Percentiles rank a stretch among this genome's conserved stretches.
These are phyloP conservation scores for Colletotrichum tropicale DNA, from an alignment of 2,329 filamentous ascomycete species.

Conservation along the genomic window DNA sequence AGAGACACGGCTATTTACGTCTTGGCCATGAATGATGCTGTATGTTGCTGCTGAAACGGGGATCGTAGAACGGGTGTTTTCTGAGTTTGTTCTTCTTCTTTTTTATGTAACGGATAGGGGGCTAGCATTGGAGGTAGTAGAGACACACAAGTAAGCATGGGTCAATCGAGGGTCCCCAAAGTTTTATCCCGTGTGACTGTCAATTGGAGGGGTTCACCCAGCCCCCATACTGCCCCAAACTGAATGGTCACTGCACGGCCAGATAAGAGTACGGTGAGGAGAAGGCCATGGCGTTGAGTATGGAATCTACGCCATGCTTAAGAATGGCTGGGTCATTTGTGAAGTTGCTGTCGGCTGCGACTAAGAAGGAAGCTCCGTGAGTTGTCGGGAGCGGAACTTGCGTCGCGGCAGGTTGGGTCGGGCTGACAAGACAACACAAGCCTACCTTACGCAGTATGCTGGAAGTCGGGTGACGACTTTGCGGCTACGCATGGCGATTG, in stretches of 20 bases:
- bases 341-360: background rate
- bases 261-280: background rate
- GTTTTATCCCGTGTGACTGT: background rate
- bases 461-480: background rate
- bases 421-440: background rate
- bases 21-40: conserved; percentile 14
- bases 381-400: background rate
- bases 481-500: background rate
- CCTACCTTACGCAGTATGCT: background rate
- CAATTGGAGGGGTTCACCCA: background rate
- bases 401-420: background rate
- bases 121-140: background rate
- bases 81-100: background rate
- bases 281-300: background rate
- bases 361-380: conserved; percentile 14
- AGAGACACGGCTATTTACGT: conserved; percentile 10
- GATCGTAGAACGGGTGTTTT: conserved; percentile 10
- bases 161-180: background rate
- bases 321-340: background rate
- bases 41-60: conserved; percentile 13
- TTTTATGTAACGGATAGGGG: background rate
- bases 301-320: background rate
- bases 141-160: conserved; percentile 1
- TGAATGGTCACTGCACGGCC: background rate
- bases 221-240: background rate